A percentile compares a stretch with the other conserved stretches of the same genome.
These are phyloP conservation scores for Mycena leptocephala DNA, from an alignment of 768 basidiomycete genomes.

Conservation along the genomic window DNA sequence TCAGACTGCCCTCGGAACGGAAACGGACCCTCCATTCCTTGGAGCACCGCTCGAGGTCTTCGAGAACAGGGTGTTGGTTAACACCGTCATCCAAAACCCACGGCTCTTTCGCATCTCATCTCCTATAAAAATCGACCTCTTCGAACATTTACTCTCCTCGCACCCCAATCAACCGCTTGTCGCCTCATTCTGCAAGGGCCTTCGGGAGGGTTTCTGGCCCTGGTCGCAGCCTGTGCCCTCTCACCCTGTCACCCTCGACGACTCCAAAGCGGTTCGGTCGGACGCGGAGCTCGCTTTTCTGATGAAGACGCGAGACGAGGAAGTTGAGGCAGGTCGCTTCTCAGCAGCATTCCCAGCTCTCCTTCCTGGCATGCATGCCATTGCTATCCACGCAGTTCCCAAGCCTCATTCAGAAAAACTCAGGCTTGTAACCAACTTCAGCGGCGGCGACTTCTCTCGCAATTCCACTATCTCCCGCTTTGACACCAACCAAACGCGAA, in stretches of 20 bases:
- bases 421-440: conserved; percentile 56
- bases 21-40: neutral
- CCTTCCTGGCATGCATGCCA: conserved; percentile 52
- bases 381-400: conserved; percentile 53
- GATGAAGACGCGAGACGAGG: conserved; percentile 36
- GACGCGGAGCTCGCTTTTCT: conserved; percentile 36
- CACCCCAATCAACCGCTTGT: conserved; percentile 60
- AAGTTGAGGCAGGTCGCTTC: conserved; percentile 31
- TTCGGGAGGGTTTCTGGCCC: neutral
- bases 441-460: conserved; percentile 43
- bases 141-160: conserved; percentile 37
- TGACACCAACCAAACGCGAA: conserved; percentile 7
- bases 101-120: conserved; percentile 38
- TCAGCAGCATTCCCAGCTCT: conserved; percentile 44
- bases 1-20: neutral
- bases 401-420: conserved; percentile 49
- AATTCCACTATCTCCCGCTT: conserved; percentile 44
- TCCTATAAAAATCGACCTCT: conserved; percentile 49
- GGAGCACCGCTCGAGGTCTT: conserved; percentile 24
- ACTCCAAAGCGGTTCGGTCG: neutral
- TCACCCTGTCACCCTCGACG: conserved; percentile 36
- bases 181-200: conserved; percentile 39
- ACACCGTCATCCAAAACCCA: neutral
- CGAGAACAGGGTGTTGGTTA: neutral
- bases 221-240: conserved; percentile 23